Percentiles rank a stretch among this genome's conserved stretches.
These are phyloP conservation scores for Gomphus sp. DNA, from an alignment of 1,284 basidiomycete genomes.

Conservation along the genomic window DNA sequence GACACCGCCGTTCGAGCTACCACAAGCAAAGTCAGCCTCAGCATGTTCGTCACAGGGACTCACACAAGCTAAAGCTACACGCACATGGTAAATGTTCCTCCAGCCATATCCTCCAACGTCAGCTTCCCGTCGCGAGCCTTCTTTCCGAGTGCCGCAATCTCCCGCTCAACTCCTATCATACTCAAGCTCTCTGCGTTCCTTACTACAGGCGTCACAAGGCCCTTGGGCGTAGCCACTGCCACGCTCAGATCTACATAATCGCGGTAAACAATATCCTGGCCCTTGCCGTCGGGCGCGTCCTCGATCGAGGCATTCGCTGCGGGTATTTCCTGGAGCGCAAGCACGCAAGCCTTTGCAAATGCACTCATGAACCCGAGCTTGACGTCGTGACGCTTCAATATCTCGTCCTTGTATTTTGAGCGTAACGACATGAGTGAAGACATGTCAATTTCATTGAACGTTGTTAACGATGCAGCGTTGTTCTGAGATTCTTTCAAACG, in stretches of 20 bases:
- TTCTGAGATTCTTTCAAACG: constrained; percentile 98
- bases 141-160: constrained; percentile 84
- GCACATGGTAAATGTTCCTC: constrained; percentile 95
- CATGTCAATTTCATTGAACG: constrained; percentile 99
- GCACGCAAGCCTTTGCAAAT: constrained; percentile 81
- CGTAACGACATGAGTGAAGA: constrained; percentile 91
- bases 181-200: constrained; percentile 84
- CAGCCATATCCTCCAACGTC: constrained; percentile 93
- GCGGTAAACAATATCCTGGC: constrained; percentile 90
- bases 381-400: constrained; percentile 90
- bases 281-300: constrained; percentile 26
- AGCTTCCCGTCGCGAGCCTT: constrained; percentile 96
- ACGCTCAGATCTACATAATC: constrained; percentile 94
- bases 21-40: background rate
- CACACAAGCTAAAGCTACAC: constrained; percentile 21
- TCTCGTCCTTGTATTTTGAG: constrained; percentile 88
- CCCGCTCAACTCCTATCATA: constrained; percentile 89
- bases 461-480: constrained; percentile 92
- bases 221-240: constrained; percentile 96
- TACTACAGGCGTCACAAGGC: constrained; percentile 93
- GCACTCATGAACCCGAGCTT: constrained; percentile 99
- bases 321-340: constrained; percentile 90
- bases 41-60: no score
- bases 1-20: constrained; percentile 94
- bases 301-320: constrained; percentile 95